Conservation (phyloP, 2,329 filamentous ascomycete species). For the Trichoderma hamatum region DNA sequence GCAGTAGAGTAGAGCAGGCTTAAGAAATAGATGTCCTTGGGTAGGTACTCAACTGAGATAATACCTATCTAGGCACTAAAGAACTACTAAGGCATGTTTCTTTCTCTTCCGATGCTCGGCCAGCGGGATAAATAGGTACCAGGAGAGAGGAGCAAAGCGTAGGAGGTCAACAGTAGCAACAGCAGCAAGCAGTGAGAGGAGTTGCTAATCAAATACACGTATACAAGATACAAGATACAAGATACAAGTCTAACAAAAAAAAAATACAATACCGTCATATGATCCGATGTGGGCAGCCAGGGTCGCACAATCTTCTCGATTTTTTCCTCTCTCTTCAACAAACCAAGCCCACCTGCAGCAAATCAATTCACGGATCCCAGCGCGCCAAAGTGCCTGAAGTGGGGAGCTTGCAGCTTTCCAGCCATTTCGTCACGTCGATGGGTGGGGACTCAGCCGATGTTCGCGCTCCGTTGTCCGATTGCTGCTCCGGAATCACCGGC, state of each 20-base stretch:
- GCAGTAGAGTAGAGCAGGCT: not conserved
- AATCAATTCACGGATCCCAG: not conserved
- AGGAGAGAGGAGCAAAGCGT: not conserved
- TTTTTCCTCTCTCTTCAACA: not conserved
- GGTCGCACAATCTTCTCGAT: not conserved
- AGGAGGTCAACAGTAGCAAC: not conserved
- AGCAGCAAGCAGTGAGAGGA: not conserved
- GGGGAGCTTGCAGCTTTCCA: not conserved
- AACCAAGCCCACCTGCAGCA: not conserved
- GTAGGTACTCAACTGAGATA: not conserved
- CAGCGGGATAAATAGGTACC: not conserved
- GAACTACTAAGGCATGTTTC: not conserved
- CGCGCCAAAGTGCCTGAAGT: not conserved
- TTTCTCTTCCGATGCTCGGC: not conserved
- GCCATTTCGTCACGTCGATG: constrained; percentile 20
- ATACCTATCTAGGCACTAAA: not conserved
- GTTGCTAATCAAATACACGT: not conserved
- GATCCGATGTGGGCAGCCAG: not conserved
- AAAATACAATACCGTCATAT: not conserved
- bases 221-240: not conserved
- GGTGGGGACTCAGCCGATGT: constrained; percentile 12
- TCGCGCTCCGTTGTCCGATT: constrained; percentile 21
- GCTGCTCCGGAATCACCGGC: constrained; percentile 19
- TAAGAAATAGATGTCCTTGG: not conserved
- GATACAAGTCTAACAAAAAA: too few relatives aligned